A percentile compares a stretch with the other conserved stretches of the same genome.
Conservation (phyloP, 148 eudicot genomes). For the Amaranthus cruentus region DNA sequence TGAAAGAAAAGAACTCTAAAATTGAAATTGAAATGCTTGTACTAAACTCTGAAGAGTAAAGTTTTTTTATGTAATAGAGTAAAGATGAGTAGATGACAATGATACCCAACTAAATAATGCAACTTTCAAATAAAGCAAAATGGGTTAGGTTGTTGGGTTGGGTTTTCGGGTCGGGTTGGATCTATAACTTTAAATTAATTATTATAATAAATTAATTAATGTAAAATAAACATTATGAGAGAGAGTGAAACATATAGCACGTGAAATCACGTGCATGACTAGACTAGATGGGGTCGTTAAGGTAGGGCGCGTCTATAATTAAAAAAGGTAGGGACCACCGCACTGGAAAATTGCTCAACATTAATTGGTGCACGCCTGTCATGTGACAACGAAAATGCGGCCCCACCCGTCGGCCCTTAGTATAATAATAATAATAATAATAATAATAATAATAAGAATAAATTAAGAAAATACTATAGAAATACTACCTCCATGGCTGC, state of each 20-base stretch:
- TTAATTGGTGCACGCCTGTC: slow-evolving; percentile 30
- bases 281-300: not conserved
- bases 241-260: slow-evolving; percentile 16
- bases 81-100: not conserved
- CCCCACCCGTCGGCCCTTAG: not conserved
- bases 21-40: too few relatives aligned
- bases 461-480: too few relatives aligned
- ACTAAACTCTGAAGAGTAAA: too few relatives aligned
- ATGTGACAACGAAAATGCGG: slow-evolving; percentile 4
- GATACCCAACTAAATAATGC: not conserved
- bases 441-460: too few relatives aligned
- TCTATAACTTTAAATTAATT: not conserved
- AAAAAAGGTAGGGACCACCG: slow-evolving; percentile 13
- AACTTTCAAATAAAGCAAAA: too few relatives aligned
- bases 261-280: slow-evolving; percentile 29
- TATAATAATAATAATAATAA: too few relatives aligned
- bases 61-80: too few relatives aligned
- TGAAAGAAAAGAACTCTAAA: too few relatives aligned
- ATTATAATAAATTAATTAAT: not conserved
- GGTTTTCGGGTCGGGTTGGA: too few relatives aligned
- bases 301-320: slow-evolving; percentile 13
- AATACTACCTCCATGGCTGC: too few relatives aligned
- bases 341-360: slow-evolving; percentile 16
- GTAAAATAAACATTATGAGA: not conserved
- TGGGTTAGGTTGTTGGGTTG: too few relatives aligned